phyloP scores from a whole-genome alignment of 2,329 filamentous ascomycete species.

The Fusarium guadeloupense region DNA sequence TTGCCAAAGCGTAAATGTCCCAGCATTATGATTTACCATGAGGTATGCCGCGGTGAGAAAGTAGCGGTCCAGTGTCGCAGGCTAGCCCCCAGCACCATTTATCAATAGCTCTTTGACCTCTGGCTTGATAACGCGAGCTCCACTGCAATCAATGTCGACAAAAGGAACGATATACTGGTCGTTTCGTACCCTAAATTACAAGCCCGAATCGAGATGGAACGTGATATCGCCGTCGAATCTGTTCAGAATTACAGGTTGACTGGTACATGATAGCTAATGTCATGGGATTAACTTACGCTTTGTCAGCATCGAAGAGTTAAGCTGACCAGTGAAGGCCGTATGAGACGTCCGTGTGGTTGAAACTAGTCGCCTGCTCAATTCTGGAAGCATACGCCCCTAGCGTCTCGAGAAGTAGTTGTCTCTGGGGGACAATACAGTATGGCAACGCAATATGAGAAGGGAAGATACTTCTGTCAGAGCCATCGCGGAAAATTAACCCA shows the following conservation, averaged over 20 bases:
- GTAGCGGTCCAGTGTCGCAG: slow-evolving; percentile 45
- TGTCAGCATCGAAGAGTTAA: slow-evolving; percentile 26
- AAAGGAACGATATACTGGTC: slow-evolving; percentile 43
- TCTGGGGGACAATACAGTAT: slow-evolving; percentile 46
- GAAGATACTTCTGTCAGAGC: slow-evolving; percentile 42
- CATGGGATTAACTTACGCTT: slow-evolving; percentile 10
- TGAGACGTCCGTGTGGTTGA: slow-evolving; percentile 8
- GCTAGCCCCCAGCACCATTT: slow-evolving; percentile 29
- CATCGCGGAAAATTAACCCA: slow-evolving; percentile 43
- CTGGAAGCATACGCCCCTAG: slow-evolving; percentile 26
- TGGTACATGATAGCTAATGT: not conserved
- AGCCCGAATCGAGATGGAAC: slow-evolving; percentile 40
- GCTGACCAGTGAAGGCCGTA: slow-evolving; percentile 32
- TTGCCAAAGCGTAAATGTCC: slow-evolving; percentile 48
- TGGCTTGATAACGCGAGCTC: slow-evolving; percentile 35
- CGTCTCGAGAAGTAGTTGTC: slow-evolving; percentile 44
- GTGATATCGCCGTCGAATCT: slow-evolving; percentile 46
- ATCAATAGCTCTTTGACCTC: slow-evolving; percentile 39
- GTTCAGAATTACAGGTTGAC: not conserved
- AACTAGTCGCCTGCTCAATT: slow-evolving; percentile 35
- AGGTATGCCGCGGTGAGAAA: slow-evolving; percentile 49
- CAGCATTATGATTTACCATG: slow-evolving; percentile 48
- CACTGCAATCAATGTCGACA: slow-evolving; percentile 41
- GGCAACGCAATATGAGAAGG: slow-evolving; percentile 35
- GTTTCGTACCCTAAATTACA: slow-evolving; percentile 45